Conservation (phyloP, 495 filamentous ascomycete species). For the Thozetella sp. region DNA sequence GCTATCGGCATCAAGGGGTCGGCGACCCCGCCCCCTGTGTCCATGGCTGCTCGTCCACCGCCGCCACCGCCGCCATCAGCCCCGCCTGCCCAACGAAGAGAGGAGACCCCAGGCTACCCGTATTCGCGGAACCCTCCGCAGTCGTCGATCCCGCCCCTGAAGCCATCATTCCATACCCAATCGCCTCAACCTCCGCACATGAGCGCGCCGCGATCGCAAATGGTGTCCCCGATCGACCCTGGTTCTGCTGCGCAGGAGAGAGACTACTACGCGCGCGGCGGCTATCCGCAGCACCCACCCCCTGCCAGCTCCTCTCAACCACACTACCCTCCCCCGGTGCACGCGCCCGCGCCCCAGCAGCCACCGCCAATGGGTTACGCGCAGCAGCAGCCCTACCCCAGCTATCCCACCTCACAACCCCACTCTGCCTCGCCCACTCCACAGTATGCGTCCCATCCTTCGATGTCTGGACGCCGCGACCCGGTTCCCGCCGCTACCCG, state of each 20-base stretch:
- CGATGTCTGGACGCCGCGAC: slow-evolving; percentile 25
- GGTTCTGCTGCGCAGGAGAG: slow-evolving; percentile 21
- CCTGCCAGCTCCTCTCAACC: slow-evolving; percentile 37
- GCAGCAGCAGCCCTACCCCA: slow-evolving; percentile 27
- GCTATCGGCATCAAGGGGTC: slow-evolving; percentile 30
- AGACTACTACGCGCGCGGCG: slow-evolving; percentile 42
- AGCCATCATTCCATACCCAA: slow-evolving; percentile 42
- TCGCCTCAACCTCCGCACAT: slow-evolving; percentile 42
- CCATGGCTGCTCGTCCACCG: slow-evolving; percentile 34
- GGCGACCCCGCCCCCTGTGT: slow-evolving; percentile 45
- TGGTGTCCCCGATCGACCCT: slow-evolving; percentile 29
- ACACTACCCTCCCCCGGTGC: slow-evolving; percentile 36
- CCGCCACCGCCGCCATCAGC: slow-evolving; percentile 27
- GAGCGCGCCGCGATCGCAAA: slow-evolving; percentile 31
- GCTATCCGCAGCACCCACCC: slow-evolving; percentile 32
- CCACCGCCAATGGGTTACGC: slow-evolving; percentile 17
- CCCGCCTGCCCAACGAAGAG: slow-evolving; percentile 33
- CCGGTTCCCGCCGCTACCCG: slow-evolving; percentile 21
- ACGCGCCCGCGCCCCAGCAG: slow-evolving; percentile 10
- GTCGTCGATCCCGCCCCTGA: slow-evolving; percentile 47
- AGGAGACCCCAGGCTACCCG: slow-evolving; percentile 33
- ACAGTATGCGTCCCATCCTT: slow-evolving; percentile 31
- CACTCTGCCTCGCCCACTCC: slow-evolving; percentile 32
- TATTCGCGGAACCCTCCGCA: slow-evolving; percentile 36
- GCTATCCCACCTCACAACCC: slow-evolving; percentile 21